Percentiles rank a stretch among this genome's conserved stretches.
Evolutionary conservation across 1,139 yeast species (phyloP).

Genomic region (Saccharomycopsis hybrid): DNA sequence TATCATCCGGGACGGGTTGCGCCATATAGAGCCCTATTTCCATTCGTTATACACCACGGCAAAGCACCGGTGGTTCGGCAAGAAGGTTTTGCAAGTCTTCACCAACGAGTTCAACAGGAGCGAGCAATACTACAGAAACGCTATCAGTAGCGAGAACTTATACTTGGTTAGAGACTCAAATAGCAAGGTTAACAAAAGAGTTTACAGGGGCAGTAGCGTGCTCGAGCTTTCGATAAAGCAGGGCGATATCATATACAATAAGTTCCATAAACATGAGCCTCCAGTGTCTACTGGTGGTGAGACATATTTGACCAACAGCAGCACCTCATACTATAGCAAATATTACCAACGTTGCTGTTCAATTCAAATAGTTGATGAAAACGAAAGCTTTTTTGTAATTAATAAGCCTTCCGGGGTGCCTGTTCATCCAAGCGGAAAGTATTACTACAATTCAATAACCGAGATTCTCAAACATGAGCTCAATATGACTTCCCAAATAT

Average conservation of each 20-base stretch:
- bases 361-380: slow-evolving; percentile 41
- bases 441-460: slow-evolving; percentile 81
- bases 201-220: too few species aligned
- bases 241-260: slow-evolving; percentile 12
- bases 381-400: slow-evolving; percentile 48
- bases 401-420: slow-evolving; percentile 93
- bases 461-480: slow-evolving; percentile 42
- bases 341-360: slow-evolving; percentile 23
- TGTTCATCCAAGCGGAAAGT: slow-evolving; percentile 94
- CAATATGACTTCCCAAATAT: not conserved
- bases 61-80: slow-evolving; percentile 82
- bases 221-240: not conserved
- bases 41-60: slow-evolving; percentile 78
- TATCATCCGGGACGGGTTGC: slow-evolving; percentile 32
- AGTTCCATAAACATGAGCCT: slow-evolving; percentile 60
- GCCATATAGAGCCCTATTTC: slow-evolving; percentile 77
- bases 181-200: not conserved
- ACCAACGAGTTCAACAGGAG: slow-evolving; percentile 56
- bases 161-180: slow-evolving; percentile 5
- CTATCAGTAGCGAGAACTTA: slow-evolving; percentile 4
- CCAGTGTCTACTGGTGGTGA: slow-evolving; percentile 34
- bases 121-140: not conserved
- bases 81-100: slow-evolving; percentile 66
- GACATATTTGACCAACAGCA: slow-evolving; percentile 22
- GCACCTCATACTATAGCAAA: slow-evolving; percentile 9